Percentiles rank a stretch among this genome's conserved stretches.
Conservation (phyloP, 495 filamentous ascomycete genomes). For the Penicillium flavigenum region DNA sequence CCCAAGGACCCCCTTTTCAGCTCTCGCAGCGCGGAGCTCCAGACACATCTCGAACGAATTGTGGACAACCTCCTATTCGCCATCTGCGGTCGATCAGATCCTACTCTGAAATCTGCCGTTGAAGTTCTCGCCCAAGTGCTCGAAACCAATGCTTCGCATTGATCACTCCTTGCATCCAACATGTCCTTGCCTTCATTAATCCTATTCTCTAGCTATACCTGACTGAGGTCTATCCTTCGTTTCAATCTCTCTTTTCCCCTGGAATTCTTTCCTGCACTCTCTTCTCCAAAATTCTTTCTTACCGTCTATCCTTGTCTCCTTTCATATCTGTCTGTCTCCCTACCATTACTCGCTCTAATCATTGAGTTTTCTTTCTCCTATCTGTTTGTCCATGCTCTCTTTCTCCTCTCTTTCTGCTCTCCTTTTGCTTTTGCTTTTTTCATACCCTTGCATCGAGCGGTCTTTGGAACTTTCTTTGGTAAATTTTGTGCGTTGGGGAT, state of each 20-base stretch:
- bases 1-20: constrained; percentile 36
- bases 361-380: not conserved
- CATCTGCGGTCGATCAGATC: constrained; percentile 39
- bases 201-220: not conserved
- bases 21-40: constrained; percentile 35
- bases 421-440: constrained; percentile 4
- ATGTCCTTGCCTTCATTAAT: constrained; percentile 5
- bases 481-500: not conserved
- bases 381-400: not conserved
- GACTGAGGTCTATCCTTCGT: not conserved
- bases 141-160: constrained; percentile 34
- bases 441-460: constrained; percentile 34
- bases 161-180: constrained; percentile 10
- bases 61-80: constrained; percentile 44
- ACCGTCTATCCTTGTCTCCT: not conserved
- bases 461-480: constrained; percentile 11
- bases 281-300: not conserved
- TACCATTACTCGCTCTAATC: not conserved
- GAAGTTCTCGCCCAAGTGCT: constrained; percentile 45
- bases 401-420: constrained; percentile 2
- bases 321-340: not conserved
- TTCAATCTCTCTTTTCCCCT: not conserved
- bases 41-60: constrained; percentile 39
- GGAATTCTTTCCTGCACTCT: not conserved
- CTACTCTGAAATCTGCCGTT: constrained; percentile 42